phyloP scores from a whole-genome alignment of 2,329 filamentous ascomycete species.

The Apiospora koreana region DNA sequence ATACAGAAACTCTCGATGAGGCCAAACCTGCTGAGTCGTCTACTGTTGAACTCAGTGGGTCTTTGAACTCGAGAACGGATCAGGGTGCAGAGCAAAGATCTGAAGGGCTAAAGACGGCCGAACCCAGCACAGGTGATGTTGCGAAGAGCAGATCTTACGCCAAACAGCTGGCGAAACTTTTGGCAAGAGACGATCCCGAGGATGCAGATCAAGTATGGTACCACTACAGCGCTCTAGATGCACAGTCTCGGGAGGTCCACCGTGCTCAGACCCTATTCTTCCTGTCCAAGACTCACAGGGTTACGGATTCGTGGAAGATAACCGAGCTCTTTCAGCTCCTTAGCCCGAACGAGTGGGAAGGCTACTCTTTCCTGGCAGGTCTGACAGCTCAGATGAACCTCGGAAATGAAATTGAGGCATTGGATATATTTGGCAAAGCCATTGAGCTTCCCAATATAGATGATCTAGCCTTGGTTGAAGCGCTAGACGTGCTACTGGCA shows the following conservation, averaged over 20 bases:
- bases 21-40: background rate
- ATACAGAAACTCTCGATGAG: background rate
- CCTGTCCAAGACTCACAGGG: conserved; percentile 43
- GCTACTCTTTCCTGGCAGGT: conserved; percentile 40
- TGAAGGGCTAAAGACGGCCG: background rate
- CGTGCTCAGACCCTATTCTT: conserved; percentile 41
- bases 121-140: background rate
- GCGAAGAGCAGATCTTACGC: background rate
- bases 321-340: conserved; percentile 44
- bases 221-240: conserved; percentile 40
- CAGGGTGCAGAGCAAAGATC: background rate
- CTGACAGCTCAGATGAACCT: conserved; percentile 44
- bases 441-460: conserved; percentile 28
- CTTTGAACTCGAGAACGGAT: background rate
- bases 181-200: conserved; percentile 20
- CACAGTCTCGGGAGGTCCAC: conserved; percentile 26
- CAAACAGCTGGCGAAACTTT: background rate
- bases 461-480: conserved; percentile 34
- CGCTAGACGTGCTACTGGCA: conserved; percentile 46
- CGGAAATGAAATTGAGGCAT: conserved; percentile 39
- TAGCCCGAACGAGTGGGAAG: conserved; percentile 39
- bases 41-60: background rate
- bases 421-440: conserved; percentile 41
- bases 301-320: conserved; percentile 47
- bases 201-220: conserved; percentile 44